Conservation (phyloP, 2,329 filamentous ascomycete species). For the Pseudogymnoascus sp. region DNA sequence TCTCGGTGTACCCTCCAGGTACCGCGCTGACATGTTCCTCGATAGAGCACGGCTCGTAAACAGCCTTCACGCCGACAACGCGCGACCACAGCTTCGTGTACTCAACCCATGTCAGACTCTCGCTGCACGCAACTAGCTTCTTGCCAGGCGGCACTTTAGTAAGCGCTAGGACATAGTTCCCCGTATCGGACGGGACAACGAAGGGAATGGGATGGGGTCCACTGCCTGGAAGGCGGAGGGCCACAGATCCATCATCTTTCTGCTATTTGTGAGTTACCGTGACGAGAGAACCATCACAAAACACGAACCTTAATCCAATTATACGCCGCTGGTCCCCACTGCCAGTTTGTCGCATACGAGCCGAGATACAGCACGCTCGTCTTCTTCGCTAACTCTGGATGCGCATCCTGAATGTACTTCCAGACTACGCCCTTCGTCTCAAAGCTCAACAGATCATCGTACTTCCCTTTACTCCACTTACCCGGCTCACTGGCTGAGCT, state of each 20-base stretch:
- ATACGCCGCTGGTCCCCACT: not conserved
- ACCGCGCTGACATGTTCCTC: slow-evolving; percentile 21
- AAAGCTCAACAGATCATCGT: slow-evolving; percentile 35
- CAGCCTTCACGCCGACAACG: slow-evolving; percentile 14
- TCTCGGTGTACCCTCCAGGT: slow-evolving; percentile 23
- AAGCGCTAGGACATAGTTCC: slow-evolving; percentile 21
- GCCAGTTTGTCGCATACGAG: slow-evolving; percentile 26
- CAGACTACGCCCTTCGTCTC: slow-evolving; percentile 33
- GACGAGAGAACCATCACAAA: not conserved
- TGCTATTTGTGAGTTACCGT: not conserved
- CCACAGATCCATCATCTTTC: not conserved
- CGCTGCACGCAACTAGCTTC: slow-evolving; percentile 10
- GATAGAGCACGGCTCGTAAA: slow-evolving; percentile 16
- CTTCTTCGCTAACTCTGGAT: slow-evolving; percentile 24
- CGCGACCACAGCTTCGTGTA: slow-evolving; percentile 11
- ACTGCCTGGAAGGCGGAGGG: not conserved
- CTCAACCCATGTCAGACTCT: not conserved
- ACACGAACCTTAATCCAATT: not conserved
- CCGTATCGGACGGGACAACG: slow-evolving; percentile 16
- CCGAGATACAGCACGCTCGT: slow-evolving; percentile 30
- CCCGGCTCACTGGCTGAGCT: slow-evolving; percentile 31
- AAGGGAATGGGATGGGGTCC: not conserved
- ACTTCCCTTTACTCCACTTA: slow-evolving; percentile 35
- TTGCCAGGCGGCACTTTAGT: slow-evolving; percentile 23
- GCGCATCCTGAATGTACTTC: slow-evolving; percentile 26